Evolutionary conservation across 257 asterid species (phyloP), one percentile per base, ranked within the genome.

Genomic region (Coffea canephora): DNA sequence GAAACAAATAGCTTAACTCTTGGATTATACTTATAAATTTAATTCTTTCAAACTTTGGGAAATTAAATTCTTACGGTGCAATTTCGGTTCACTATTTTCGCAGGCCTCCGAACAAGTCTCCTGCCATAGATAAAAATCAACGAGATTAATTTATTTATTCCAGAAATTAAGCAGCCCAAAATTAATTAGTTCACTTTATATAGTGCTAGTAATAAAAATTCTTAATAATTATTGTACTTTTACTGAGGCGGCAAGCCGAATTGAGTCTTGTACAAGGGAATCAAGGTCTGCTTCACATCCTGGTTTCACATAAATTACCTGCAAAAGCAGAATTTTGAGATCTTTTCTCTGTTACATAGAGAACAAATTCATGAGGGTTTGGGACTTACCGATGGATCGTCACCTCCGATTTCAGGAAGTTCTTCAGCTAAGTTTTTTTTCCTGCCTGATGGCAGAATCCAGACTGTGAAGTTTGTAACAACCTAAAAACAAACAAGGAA

Each of bases 251-350:
- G 98, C 91, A 19, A 95, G 88, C 31, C 96, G 89, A 80, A 91
- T 78, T 23, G 96, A 84, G 31, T 95, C 98, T 73, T 90, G 95
- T 85, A 95, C 85, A 34, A 91, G 79, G 50, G 95, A 87, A 87
- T 93, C 98, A 12, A 95, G 92, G 69, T 90, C 88, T 36, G 97
- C 97, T 78, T 93, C 98, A 48, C 76, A 82, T 81, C 98, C 98
- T 5, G 98, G 97, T 76, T 86, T 95, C 81, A 93, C 98, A 77
- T 90, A 95, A 50, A 95, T 91, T 61, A 95, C 98, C 98, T 94
- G 93, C 84, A 80, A 55, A 79, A 61, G 27, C 23, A 75, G 55
- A 11, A 59, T 8, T 25, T 71, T 75, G 55, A 70, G 36, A 46
- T 74, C 7, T 15, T 48, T 69, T 64, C 68, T 49, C 27, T 16